phyloP scores from a whole-genome alignment of 108 stramenopile genomes.

The Nitzschia sp. region DNA sequence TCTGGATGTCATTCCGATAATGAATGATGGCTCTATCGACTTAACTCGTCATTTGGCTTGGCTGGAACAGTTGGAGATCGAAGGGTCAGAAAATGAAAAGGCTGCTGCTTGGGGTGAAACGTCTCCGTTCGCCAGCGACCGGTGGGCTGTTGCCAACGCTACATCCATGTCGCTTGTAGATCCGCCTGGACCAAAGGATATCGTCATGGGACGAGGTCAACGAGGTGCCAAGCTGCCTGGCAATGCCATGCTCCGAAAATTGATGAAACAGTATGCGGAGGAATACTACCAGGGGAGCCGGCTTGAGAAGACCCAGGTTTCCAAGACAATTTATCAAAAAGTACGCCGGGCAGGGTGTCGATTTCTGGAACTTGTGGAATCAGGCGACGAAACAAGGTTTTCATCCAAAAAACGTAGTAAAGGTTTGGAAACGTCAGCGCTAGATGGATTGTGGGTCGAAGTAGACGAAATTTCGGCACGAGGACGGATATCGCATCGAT shows the following conservation, averaged over 20 bases:
- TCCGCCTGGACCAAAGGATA: constrained; percentile 7
- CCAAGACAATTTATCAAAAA: not conserved
- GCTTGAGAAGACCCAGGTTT: not conserved
- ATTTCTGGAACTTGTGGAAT: too few species aligned
- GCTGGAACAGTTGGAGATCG: not conserved
- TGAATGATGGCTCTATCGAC: not conserved
- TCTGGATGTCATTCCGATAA: not conserved
- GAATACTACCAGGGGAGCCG: not conserved
- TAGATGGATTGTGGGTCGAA: too few species aligned
- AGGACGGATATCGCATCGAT: too few species aligned
- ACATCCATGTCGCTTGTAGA: too few species aligned
- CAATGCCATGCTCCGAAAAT: not conserved
- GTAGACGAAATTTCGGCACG: too few species aligned
- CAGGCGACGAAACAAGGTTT: too few species aligned
- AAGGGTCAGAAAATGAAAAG: too few species aligned
- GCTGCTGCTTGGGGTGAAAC: too few species aligned
- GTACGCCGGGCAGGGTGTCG: not conserved
- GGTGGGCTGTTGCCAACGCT: too few species aligned
- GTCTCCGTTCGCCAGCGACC: too few species aligned
- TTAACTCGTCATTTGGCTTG: not conserved
- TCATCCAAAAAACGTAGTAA: too few species aligned
- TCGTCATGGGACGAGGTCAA: constrained; percentile 1
- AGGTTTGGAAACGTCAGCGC: too few species aligned
- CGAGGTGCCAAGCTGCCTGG: not conserved
- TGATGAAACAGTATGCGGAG: not conserved